Base-by-base conservation (phyloP, 2,329 filamentous ascomycete genomes). In the Diplodia seriata region DNA sequence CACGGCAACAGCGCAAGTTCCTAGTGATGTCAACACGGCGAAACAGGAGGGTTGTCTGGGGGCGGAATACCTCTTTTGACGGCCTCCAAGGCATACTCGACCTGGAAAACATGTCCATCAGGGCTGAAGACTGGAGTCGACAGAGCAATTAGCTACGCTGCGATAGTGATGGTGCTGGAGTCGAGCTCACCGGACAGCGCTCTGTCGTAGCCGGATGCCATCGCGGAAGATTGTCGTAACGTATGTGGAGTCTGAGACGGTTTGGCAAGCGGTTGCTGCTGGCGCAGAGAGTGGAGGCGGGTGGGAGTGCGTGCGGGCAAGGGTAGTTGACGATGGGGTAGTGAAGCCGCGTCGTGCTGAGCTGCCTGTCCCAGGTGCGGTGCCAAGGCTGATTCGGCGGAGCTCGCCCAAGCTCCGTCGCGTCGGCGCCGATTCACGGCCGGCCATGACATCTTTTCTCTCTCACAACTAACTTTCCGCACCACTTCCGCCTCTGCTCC, bases 51-150 rank as follows among this genome's bases (percentile, higher is more conserved):
- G 49, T 36, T 33, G 15, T 11, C 15, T 18, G 43, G 0, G 50
- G 18, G 56, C 23, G 15, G n/a, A 72, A 36, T 84, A 95, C 94
- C 95, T 93, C 95, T 85, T 87, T 99, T 99, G 74, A 99, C 95
- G 73, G 95, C 95, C 84, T 99, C 95, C 74, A 97, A 91, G 68
- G 95, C 95, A 87, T 99, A 99, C 87, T 99, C 95, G 77, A 99
- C 95, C 83, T 99, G 95, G 85, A 99, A 99, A 76, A 99, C 95
- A 85, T 99, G 95, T 82, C 95, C 95, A 84, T 99, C 95, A 77
- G 95, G 95, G 88, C 94, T 98, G 78, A 97, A 97, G 80, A 97
- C 94, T 97, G 75, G 72, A 78, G 72, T 70, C 54, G 70, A 80
- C 87, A 83, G 87, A 75, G 69, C 72, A 64, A 71, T 76, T 73